Conservation (phyloP, 495 filamentous ascomycete species). For the Cercophora newfieldiana region DNA sequence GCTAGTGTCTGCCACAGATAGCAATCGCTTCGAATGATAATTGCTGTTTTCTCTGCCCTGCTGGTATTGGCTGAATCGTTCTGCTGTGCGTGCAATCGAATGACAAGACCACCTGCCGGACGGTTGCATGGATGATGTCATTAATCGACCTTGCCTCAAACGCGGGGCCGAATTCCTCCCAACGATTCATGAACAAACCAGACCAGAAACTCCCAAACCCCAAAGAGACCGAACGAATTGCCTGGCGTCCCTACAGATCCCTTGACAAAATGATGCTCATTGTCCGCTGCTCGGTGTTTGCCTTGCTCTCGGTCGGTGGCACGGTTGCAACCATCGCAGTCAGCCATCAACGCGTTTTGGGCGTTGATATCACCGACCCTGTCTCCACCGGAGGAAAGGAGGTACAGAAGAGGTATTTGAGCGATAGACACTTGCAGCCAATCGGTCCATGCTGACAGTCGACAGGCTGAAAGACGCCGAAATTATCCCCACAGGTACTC, state of each 20-base stretch:
- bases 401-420: background rate
- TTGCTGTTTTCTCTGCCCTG: too few species aligned
- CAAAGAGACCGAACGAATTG: too few species aligned
- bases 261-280: background rate
- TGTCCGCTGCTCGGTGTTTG: background rate
- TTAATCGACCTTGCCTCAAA: background rate
- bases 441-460: background rate
- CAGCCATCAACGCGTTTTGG: background rate
- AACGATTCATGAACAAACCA: too few species aligned
- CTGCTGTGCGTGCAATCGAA: too few species aligned
- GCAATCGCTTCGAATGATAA: too few species aligned
- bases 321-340: background rate
- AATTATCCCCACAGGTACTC: slow-evolving; percentile 59
- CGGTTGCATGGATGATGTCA: background rate
- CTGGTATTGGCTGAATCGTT: too few species aligned
- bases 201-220: too few species aligned
- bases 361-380: background rate
- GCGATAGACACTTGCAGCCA: background rate
- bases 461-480: slow-evolving; percentile 57
- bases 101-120: too few species aligned
- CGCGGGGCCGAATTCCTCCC: too few species aligned
- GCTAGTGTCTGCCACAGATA: too few species aligned
- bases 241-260: too few species aligned
- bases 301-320: background rate
- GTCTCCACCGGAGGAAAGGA: background rate